A percentile compares a stretch with the other conserved stretches of the same genome.
Conservation (phyloP, 257 asterid species). For the Phtheirospermum japonicum region DNA sequence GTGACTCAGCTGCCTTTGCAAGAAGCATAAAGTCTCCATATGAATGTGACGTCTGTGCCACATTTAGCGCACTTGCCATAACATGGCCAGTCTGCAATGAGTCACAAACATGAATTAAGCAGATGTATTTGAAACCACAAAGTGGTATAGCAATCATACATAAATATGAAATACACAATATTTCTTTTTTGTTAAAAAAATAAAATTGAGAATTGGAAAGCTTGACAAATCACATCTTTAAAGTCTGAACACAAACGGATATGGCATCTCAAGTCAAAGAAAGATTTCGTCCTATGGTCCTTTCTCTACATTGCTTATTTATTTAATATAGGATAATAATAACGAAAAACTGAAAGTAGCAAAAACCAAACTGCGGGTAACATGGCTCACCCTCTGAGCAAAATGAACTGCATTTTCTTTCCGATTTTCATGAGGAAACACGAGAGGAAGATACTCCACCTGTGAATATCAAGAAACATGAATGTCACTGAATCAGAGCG, state of each 20-base stretch:
- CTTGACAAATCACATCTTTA: not conserved
- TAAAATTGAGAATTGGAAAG: not conserved
- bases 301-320: not conserved
- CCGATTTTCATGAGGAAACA: conserved; percentile 62
- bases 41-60: conserved; percentile 75
- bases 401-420: conserved; percentile 71
- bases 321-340: not conserved
- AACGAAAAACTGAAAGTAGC: conserved; percentile 4
- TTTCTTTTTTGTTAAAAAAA: not conserved
- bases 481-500: conserved; percentile 12
- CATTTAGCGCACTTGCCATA: conserved; percentile 82
- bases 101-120: conserved; percentile 23
- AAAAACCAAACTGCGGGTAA: conserved; percentile 10
- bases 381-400: conserved; percentile 70
- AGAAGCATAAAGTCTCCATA: conserved; percentile 82
- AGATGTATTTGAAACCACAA: not conserved
- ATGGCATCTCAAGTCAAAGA: not conserved
- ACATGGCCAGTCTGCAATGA: conserved; percentile 68
- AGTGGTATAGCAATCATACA: conserved; percentile 4
- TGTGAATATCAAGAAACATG: conserved; percentile 29
- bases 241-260: conserved; percentile 13
- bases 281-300: not conserved
- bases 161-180: not conserved
- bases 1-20: conserved; percentile 66
- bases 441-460: conserved; percentile 96